Evolutionary conservation across 352 stramenopile genomes (phyloP).

Genomic region (Pythium brachiatum): DNA sequence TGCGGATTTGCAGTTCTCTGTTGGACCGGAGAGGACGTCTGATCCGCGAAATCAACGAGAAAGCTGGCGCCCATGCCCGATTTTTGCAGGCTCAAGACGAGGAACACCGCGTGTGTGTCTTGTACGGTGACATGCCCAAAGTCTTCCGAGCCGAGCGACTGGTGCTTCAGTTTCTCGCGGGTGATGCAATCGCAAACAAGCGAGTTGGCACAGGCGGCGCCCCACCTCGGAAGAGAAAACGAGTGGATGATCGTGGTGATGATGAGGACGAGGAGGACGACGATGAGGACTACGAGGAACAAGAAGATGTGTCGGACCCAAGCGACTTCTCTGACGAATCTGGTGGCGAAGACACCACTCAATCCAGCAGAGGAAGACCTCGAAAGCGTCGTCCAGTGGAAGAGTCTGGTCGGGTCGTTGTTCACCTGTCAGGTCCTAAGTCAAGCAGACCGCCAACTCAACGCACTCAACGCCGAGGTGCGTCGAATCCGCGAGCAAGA

Average conservation of each 20-base stretch:
- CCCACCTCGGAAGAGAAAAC: slow-evolving; percentile 37
- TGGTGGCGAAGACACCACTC: background rate
- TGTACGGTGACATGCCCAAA: slow-evolving; percentile 47
- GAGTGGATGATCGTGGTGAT: background rate
- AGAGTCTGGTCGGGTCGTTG: slow-evolving; percentile 12
- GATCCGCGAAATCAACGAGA: slow-evolving; percentile 53
- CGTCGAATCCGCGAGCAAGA: background rate
- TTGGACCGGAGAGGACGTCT: slow-evolving; percentile 45
- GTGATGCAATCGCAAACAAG: slow-evolving; percentile 52
- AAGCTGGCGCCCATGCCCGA: slow-evolving; percentile 45
- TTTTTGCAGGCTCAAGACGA: slow-evolving; percentile 41
- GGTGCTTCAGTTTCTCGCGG: slow-evolving; percentile 57
- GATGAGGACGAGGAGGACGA: background rate
- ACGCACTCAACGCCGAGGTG: background rate
- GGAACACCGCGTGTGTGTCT: slow-evolving; percentile 46
- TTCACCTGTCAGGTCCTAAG: slow-evolving; percentile 15
- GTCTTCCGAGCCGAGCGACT: slow-evolving; percentile 56
- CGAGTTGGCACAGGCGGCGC: slow-evolving; percentile 13
- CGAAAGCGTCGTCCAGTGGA: slow-evolving; percentile 4
- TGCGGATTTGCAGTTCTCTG: slow-evolving; percentile 43
- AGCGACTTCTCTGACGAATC: background rate
- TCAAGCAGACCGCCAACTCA: slow-evolving; percentile 8
- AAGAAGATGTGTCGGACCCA: background rate
- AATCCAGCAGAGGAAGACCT: background rate
- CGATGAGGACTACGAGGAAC: too few relatives aligned